A percentile compares a stretch with the other conserved stretches of the same genome.
These are phyloP conservation scores for Teratosphaeria zuluensis DNA, from an alignment of 2,329 filamentous ascomycete species.

Conservation along the genomic window DNA sequence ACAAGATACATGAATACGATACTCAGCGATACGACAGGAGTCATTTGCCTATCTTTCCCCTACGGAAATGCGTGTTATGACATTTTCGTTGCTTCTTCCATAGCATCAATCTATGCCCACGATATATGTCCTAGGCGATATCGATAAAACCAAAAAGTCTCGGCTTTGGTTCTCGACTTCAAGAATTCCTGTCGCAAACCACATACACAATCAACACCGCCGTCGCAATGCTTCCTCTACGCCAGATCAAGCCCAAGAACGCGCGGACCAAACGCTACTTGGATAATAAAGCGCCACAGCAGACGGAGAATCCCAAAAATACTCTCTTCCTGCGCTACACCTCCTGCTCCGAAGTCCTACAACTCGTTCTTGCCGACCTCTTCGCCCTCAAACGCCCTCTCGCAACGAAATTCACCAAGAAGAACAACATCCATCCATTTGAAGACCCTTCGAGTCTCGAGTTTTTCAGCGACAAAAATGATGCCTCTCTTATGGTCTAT, in stretches of 20 bases:
- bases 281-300: slow-evolving; percentile 84
- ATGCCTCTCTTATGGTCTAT: slow-evolving; percentile 76
- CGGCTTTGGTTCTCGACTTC: not conserved
- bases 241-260: slow-evolving; percentile 53
- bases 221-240: slow-evolving; percentile 40
- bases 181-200: not conserved
- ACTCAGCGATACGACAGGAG: not conserved
- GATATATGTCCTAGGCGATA: not conserved
- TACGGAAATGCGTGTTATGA: not conserved
- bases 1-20: not conserved
- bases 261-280: slow-evolving; percentile 91
- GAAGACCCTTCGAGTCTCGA: slow-evolving; percentile 80
- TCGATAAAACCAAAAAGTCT: not conserved
- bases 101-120: not conserved
- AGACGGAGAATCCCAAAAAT: slow-evolving; percentile 79
- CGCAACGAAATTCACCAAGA: slow-evolving; percentile 88
- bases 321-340: slow-evolving; percentile 84
- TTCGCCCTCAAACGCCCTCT: slow-evolving; percentile 75
- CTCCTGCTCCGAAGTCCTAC: slow-evolving; percentile 69
- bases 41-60: not conserved
- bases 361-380: slow-evolving; percentile 77
- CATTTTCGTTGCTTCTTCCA: not conserved
- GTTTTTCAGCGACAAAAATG: slow-evolving; percentile 96
- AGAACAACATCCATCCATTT: slow-evolving; percentile 91
- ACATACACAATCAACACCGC: not conserved